Conservation (phyloP, 768 basidiomycete genomes). For the Floccularia luteovirens region DNA sequence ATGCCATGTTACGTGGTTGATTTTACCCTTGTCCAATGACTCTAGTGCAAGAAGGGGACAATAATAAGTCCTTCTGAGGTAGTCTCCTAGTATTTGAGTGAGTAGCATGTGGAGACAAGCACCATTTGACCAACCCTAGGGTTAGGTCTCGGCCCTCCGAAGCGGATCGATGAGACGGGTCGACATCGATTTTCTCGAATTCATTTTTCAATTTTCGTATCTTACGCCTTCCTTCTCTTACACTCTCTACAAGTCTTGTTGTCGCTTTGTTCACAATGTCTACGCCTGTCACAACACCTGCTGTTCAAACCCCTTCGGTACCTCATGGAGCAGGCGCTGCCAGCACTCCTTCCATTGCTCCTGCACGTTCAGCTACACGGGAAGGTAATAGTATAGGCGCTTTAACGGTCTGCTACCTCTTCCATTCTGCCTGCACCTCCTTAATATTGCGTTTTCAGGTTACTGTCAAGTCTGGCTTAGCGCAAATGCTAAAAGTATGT, state of each 20-base stretch:
- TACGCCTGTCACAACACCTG: slow-evolving; percentile 17
- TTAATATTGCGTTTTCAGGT: slow-evolving; percentile 20
- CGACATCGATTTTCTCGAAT: slow-evolving; percentile 10
- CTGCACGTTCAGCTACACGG: slow-evolving; percentile 41
- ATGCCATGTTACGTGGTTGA: too few species aligned
- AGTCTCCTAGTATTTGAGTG: too few species aligned
- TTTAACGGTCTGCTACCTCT: slow-evolving; percentile 35
- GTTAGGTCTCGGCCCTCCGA: slow-evolving; percentile 18
- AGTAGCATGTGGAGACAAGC: too few species aligned
- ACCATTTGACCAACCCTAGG: slow-evolving; percentile 18
- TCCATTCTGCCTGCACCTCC: slow-evolving; percentile 1
- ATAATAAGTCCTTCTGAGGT: too few species aligned
- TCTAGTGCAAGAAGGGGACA: too few species aligned
- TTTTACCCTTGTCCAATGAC: too few species aligned
- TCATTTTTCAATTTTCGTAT: slow-evolving; percentile 6
- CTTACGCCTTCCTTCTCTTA: slow-evolving; percentile 2
- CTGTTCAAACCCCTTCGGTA: slow-evolving; percentile 23
- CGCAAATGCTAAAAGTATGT: slow-evolving; percentile 91
- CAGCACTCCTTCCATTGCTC: slow-evolving; percentile 34
- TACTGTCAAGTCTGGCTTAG: slow-evolving; percentile 92
- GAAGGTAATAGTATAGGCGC: slow-evolving; percentile 63
- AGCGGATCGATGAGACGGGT: slow-evolving; percentile 10
- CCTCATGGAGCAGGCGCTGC: slow-evolving; percentile 33
- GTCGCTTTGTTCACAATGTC: slow-evolving; percentile 13
- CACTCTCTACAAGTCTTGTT: slow-evolving; percentile 1